Evolutionary conservation across 2,329 filamentous ascomycete species (phyloP), one percentile per base, ranked within the genome.

Genomic region (Pseudogymnoascus sp.): DNA sequence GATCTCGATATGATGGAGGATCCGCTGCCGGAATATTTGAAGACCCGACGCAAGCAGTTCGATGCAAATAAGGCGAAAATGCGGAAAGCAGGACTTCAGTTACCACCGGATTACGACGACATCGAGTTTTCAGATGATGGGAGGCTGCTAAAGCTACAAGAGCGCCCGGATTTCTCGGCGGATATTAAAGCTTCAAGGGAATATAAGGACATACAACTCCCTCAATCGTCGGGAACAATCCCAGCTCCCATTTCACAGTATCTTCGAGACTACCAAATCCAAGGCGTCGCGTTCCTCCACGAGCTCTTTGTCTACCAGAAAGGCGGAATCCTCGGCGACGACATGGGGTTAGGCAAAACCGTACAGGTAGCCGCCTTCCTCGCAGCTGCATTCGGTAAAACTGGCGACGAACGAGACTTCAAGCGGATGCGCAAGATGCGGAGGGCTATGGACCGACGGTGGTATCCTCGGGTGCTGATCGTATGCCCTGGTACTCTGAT

Each of bases 321-420:
- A 69, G 94, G 94, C 0, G 91, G 90, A 1, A 90, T 99, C 21
- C 80, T 99, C 0, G 70, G 93, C 2, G 94, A 99, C 72, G 94
- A 99, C 71, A 99, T 99, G 94, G 94, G 94, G 18, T 76, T 99
- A 33, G 94, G 94, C 0, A 99, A 99, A 75, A 99, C 94, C 0
- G 91, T 99, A 2, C 94, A 99, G 74, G 91, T 99, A 25, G 94
- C 92, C 63, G 90, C 92, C 0, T 97, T 99, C 67, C 78, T 99
- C 21, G 90, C 91, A 0, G 91, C 87, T 1, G 92, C 92, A 0
- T 99, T 96, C 73, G 94, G 94, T 6, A 99, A 99, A 76, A 95
- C 90, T 0, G 93, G 87, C 0, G 93, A 96, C 69, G 88, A 92
- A 73, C 81, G 91, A 60, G 94, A 99, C 70, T 79, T 77, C 3